Conservation (phyloP, 805 yeast genomes). For the Candida golubevii region DNA sequence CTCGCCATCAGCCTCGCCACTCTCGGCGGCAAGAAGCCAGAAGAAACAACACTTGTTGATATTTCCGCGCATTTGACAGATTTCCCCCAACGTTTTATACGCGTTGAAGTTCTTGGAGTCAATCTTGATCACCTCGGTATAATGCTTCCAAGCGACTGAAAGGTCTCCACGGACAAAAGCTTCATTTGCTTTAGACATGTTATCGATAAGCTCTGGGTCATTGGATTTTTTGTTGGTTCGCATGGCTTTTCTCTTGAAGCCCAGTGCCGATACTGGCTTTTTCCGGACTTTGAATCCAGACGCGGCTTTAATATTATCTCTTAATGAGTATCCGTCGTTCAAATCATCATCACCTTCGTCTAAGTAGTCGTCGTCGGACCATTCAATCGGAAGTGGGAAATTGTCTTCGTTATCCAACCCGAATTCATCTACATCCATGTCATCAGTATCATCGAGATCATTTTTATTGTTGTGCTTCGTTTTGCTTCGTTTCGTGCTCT, state of each 20-base stretch:
- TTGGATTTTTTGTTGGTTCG: slow-evolving; percentile 30
- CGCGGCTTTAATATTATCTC: slow-evolving; percentile 65
- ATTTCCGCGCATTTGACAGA: slow-evolving; percentile 63
- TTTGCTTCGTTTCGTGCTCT: background rate
- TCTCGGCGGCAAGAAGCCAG: slow-evolving; percentile 79
- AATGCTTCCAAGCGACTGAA: slow-evolving; percentile 54
- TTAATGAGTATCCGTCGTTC: slow-evolving; percentile 45
- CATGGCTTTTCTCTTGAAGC: slow-evolving; percentile 35
- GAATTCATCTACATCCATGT: background rate
- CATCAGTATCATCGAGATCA: background rate
- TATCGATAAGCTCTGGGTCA: slow-evolving; percentile 68
- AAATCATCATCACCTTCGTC: slow-evolving; percentile 33
- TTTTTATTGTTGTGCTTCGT: no score
- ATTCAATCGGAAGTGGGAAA: slow-evolving; percentile 17
- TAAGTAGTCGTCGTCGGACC: slow-evolving; percentile 20
- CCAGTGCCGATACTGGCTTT: slow-evolving; percentile 30
- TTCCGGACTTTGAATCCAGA: slow-evolving; percentile 53
- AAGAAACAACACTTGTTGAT: slow-evolving; percentile 70
- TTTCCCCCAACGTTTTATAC: slow-evolving; percentile 83
- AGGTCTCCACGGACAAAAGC: slow-evolving; percentile 67
- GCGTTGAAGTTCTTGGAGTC: slow-evolving; percentile 81
- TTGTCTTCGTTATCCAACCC: slow-evolving; percentile 2
- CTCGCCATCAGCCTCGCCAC: slow-evolving; percentile 68
- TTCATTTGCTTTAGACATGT: slow-evolving; percentile 72
- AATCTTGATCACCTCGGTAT: slow-evolving; percentile 65